Evolutionary conservation across 129 eudicot genomes (phyloP).

Genomic region (Sambucus nigra): DNA sequence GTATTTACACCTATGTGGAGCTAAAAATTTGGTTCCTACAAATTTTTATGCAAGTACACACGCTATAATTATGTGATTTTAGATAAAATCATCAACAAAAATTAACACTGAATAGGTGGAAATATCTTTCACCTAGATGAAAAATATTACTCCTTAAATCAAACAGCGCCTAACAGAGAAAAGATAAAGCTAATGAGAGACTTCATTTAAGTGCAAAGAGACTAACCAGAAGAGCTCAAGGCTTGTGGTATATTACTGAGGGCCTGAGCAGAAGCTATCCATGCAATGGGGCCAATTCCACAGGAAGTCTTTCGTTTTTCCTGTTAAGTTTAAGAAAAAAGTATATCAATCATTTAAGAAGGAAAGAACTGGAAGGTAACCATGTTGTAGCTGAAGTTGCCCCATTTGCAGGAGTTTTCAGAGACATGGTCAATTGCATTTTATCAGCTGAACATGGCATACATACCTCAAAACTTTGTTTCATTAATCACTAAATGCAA

Average conservation of each 20-base stretch:
- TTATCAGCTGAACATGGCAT: not conserved
- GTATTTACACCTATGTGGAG: too few species aligned
- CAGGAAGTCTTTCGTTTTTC: constrained; percentile 60
- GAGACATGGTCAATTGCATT: not conserved
- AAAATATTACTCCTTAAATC: too few species aligned
- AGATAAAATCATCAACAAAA: too few species aligned
- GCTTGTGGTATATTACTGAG: constrained; percentile 72
- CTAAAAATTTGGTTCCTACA: too few species aligned
- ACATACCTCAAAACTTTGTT: not conserved
- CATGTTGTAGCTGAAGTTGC: not conserved
- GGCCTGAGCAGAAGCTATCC: constrained; percentile 73
- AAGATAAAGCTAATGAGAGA: not conserved
- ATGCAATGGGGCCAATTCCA: constrained; percentile 85
- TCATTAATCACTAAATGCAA: too few species aligned
- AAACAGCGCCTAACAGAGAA: too few species aligned
- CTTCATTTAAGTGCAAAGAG: constrained; percentile 10
- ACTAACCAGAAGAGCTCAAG: constrained; percentile 83
- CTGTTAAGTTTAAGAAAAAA: constrained; percentile 17
- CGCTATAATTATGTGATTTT: too few species aligned
- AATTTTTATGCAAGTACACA: too few species aligned
- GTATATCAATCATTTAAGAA: constrained; percentile 6
- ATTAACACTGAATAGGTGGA: too few species aligned
- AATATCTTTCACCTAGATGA: too few species aligned
- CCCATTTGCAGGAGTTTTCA: not conserved
- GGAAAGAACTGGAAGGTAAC: not conserved